Conservation (phyloP, 2,329 filamentous ascomycete genomes). For the Penicillium freii region DNA sequence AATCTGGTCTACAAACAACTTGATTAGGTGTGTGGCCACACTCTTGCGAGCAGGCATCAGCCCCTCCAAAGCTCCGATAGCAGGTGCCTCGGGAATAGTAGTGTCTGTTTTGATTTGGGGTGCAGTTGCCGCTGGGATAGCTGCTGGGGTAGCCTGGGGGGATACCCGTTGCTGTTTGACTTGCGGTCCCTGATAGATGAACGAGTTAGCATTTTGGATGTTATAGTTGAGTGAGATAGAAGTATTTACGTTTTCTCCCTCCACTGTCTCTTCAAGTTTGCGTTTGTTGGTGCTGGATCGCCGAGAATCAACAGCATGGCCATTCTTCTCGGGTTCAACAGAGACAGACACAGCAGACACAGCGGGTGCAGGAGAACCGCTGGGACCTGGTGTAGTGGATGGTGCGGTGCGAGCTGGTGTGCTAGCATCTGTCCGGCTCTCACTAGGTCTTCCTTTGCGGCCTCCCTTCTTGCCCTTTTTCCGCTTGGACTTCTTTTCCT, state of each 20-base stretch:
- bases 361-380: constrained; percentile 24
- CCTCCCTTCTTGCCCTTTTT: constrained; percentile 56
- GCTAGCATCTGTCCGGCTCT: constrained; percentile 51
- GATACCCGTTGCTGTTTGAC: constrained; percentile 44
- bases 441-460: constrained; percentile 64
- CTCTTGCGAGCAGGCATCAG: constrained; percentile 64
- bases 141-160: constrained; percentile 23
- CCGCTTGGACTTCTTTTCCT: constrained; percentile 57
- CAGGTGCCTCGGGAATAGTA: constrained; percentile 32
- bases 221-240: background rate
- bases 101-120: constrained; percentile 37
- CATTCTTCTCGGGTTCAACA: constrained; percentile 30
- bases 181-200: constrained; percentile 37
- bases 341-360: constrained; percentile 27
- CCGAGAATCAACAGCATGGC: constrained; percentile 22
- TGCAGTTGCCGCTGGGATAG: constrained; percentile 25
- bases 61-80: constrained; percentile 43
- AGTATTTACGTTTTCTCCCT: constrained; percentile 35
- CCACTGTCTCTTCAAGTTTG: constrained; percentile 44
- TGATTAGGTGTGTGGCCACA: constrained; percentile 68
- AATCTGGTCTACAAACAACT: constrained; percentile 66
- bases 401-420: constrained; percentile 38
- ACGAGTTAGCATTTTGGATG: constrained; percentile 24
- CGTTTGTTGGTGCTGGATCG: constrained; percentile 42
- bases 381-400: constrained; percentile 28